Evolutionary conservation across 2,329 filamentous ascomycete genomes (phyloP).

Genomic region (Stachybotrys elegans): DNA sequence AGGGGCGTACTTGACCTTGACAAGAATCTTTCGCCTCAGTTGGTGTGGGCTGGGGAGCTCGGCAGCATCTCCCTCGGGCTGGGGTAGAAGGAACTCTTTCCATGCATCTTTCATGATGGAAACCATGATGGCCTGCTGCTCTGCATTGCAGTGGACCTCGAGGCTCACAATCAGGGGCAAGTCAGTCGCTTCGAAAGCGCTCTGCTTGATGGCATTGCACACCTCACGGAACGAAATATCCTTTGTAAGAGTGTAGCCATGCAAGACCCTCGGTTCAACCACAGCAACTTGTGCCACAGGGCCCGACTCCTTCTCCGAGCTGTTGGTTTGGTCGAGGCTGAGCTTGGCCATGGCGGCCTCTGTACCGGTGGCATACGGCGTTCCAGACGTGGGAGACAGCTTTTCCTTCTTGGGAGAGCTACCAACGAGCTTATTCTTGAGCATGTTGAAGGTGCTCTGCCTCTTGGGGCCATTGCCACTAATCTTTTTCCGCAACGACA

Average conservation of each 20-base stretch:
- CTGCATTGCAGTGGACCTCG: conserved; percentile 77
- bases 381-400: not conserved
- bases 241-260: conserved; percentile 87
- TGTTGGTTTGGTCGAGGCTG: conserved; percentile 28
- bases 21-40: conserved; percentile 71
- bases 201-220: conserved; percentile 72
- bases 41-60: conserved; percentile 63
- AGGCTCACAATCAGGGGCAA: conserved; percentile 90
- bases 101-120: conserved; percentile 85
- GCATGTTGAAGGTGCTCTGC: conserved; percentile 57
- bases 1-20: conserved; percentile 72
- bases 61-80: conserved; percentile 38
- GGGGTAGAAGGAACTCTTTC: conserved; percentile 64
- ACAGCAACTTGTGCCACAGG: conserved; percentile 19
- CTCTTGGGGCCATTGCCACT: conserved; percentile 34
- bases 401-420: not conserved
- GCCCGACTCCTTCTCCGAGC: conserved; percentile 4
- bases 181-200: conserved; percentile 69
- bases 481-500: conserved; percentile 55
- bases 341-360: conserved; percentile 40
- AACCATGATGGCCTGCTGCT: conserved; percentile 88
- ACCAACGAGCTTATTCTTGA: conserved; percentile 52
- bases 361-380: not conserved
- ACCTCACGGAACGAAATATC: conserved; percentile 84
- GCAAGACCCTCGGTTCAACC: conserved; percentile 71